Base-by-base conservation (phyloP, 2,329 filamentous ascomycete genomes). In the Penicillium capsulatum region DNA sequence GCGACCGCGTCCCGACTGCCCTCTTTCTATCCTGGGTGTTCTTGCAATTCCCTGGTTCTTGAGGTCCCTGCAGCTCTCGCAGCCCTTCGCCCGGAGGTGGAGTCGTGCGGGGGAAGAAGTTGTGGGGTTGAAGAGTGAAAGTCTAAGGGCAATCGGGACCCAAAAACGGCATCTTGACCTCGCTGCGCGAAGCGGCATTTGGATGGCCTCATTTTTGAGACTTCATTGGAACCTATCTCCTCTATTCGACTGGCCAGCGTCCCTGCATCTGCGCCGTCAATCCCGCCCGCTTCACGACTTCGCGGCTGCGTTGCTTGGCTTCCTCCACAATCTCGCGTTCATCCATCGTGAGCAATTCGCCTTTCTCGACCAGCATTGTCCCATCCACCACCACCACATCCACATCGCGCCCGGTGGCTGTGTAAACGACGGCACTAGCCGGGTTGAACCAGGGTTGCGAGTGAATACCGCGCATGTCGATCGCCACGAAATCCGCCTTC, bases 371-470 rank as follows among this genome's bases (percentile, higher is more conserved):
- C 24, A 71, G 45, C 5, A 63, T 39, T 44, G 63, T 61, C 7
- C 68, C 68, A 48, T 71, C 64, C 5, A 72, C 65, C 15, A 72
- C 60, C 3, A 72, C 69, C 24, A 64, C 50, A 35, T 69, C 64
- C 5, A 73, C 67, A 57, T 73, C 69, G 5, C 61, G 52, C 1
- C 69, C 69, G 1, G 67, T 69, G 2, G 63, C 65, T 8, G 66
- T 65, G 48, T 70, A 72, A 2, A 72, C 69, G 2, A 68, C 55
- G 2, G 59, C 54, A 26, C 64, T 68, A n/a, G 69, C 56, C 0
- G 69, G 63, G 17, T 61, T 59, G 32, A 65, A 63, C 58, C 63
- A 71, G 2, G 68, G 68, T 42, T 64, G 62, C 16, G 49, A 55
- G n/a, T 61, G 53, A 6, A 65, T 51, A 1, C 59, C 59, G 10